Evolutionary conservation across 257 asterid species (phyloP).

Genomic region (Solanum acaule): DNA sequence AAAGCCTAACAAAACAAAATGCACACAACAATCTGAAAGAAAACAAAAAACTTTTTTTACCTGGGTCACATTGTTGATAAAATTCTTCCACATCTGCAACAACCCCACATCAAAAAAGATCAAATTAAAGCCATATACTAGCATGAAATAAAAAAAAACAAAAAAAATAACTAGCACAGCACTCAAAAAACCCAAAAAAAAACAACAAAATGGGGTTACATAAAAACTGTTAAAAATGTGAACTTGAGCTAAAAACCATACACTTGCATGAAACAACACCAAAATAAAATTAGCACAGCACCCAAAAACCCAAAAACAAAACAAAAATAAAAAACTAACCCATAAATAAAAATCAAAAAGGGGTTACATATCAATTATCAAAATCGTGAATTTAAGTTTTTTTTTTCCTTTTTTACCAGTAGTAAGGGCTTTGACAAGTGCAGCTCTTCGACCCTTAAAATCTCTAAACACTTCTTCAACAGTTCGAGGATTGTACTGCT

Average conservation of each 20-base stretch:
- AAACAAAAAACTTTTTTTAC: background rate
- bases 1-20: background rate
- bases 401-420: conserved; percentile 4
- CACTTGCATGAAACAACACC: background rate
- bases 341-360: background rate
- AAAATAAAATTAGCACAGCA: background rate
- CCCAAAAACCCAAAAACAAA: background rate
- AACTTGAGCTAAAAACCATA: background rate
- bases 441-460: conserved; percentile 37
- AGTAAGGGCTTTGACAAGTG: conserved; percentile 30
- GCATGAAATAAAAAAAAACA: background rate
- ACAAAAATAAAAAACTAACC: background rate
- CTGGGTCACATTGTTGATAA: conserved; percentile 20
- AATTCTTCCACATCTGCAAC: conserved; percentile 20
- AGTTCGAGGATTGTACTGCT: conserved; percentile 19
- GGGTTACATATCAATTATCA: background rate
- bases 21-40: background rate
- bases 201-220: background rate
- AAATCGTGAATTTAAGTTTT: background rate
- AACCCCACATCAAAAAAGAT: background rate
- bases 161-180: background rate
- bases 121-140: background rate
- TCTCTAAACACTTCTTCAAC: conserved; percentile 34
- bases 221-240: background rate
- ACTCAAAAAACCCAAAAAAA: background rate